phyloP scores from a whole-genome alignment of 768 basidiomycete species.

The Tulasnella sp. region DNA sequence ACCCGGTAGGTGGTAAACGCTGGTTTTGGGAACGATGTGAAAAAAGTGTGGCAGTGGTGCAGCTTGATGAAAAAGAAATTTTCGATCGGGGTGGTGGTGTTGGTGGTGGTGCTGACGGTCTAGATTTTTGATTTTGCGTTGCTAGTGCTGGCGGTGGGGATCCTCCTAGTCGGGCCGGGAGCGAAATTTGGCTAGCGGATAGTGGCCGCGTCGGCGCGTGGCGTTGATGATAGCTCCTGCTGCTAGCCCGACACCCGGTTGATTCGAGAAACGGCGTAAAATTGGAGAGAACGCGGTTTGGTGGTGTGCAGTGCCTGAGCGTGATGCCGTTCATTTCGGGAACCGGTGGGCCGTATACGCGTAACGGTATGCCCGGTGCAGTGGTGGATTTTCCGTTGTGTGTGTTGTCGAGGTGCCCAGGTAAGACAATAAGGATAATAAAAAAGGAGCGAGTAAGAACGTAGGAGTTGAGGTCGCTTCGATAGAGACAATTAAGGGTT shows the following conservation, averaged over 20 bases:
- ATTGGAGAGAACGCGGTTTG: not conserved
- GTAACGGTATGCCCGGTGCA: no score
- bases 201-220: not conserved
- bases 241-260: not conserved
- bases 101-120: not conserved
- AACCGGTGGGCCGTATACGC: not conserved
- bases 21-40: not conserved
- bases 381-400: not conserved
- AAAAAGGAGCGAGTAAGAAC: not conserved
- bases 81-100: not conserved
- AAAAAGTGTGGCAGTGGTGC: not conserved
- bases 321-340: not conserved
- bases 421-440: not conserved
- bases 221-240: not conserved
- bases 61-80: not conserved
- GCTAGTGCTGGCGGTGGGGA: not conserved
- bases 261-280: not conserved
- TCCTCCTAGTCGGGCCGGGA: not conserved
- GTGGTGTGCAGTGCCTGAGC: not conserved
- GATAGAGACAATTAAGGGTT: not conserved
- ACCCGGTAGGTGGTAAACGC: not conserved
- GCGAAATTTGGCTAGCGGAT: not conserved
- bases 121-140: not conserved
- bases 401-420: no score
- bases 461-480: not conserved